These are phyloP conservation scores for Nannochloropsis oceanica DNA, from an alignment of 108 stramenopile genomes.

Conservation along the genomic window DNA sequence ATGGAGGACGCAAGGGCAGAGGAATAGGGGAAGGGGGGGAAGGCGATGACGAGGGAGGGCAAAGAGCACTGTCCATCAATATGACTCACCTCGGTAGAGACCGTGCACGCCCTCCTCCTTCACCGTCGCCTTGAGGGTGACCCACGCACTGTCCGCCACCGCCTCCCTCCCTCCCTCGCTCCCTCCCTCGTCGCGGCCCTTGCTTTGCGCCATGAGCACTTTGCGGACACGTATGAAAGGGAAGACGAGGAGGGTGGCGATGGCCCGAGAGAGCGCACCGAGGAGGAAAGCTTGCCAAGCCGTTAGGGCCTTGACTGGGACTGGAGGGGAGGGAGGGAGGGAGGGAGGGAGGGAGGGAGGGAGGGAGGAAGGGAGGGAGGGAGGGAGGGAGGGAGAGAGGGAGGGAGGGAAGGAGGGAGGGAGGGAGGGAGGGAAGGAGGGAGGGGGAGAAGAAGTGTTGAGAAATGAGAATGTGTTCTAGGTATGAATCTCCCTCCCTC, in stretches of 20 bases:
- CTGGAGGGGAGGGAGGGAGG: constrained; percentile 2
- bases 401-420: neutral
- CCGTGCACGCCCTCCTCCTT: constrained; percentile 45
- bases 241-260: constrained; percentile 64
- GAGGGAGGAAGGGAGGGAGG: neutral
- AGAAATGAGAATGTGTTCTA: too few species aligned
- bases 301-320: constrained; percentile 36
- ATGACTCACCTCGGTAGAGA: constrained; percentile 38
- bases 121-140: constrained; percentile 2
- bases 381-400: constrained; percentile 22
- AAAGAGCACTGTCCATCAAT: constrained; percentile 31
- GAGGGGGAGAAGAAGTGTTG: too few species aligned
- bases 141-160: neutral
- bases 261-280: constrained; percentile 65
- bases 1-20: neutral
- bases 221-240: constrained; percentile 75
- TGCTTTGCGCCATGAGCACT: constrained; percentile 47
- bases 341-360: constrained; percentile 3
- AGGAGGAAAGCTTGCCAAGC: constrained; percentile 60
- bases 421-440: neutral
- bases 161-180: constrained; percentile 4
- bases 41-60: neutral
- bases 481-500: neutral
- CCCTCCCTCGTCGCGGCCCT: constrained; percentile 5
- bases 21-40: neutral